phyloP scores from a whole-genome alignment of 2,329 filamentous ascomycete species.

The Ceratocystis smalleyi region DNA sequence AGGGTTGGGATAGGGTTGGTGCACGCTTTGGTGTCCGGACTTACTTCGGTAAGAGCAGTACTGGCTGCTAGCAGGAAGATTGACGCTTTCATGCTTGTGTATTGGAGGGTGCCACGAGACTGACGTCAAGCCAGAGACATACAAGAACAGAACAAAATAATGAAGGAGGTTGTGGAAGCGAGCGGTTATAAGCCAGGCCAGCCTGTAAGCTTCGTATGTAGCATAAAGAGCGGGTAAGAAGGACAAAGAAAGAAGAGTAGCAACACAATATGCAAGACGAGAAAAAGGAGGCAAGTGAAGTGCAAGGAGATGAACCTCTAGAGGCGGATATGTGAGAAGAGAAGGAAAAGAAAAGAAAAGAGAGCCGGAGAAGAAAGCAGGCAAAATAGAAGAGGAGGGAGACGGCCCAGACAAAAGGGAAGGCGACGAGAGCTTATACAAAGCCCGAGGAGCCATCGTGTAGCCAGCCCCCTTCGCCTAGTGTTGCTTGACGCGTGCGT shows the following conservation, averaged over 20 bases:
- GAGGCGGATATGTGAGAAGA: neutral
- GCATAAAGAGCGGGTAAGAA: conserved; percentile 1
- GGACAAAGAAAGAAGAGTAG: neutral
- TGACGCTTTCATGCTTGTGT: conserved; percentile 8
- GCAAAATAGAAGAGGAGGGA: neutral
- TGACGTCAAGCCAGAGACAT: conserved; percentile 9
- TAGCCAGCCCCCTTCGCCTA: no score
- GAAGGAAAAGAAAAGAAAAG: neutral
- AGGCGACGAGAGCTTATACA: neutral
- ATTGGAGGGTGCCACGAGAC: neutral
- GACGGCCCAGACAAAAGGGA: neutral
- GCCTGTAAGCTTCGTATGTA: conserved; percentile 6
- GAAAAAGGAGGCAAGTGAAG: neutral
- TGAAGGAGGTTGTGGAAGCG: conserved; percentile 17
- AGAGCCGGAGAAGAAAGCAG: neutral
- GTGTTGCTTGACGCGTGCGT: no score
- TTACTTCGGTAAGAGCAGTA: conserved; percentile 10
- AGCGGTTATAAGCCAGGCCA: conserved; percentile 14
- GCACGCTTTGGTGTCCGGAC: neutral
- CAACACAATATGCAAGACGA: neutral
- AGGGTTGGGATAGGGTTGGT: neutral
- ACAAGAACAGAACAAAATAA: conserved; percentile 17
- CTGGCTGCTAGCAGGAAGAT: conserved; percentile 10
- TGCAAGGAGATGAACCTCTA: neutral
- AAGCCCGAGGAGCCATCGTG: no score